Percentiles rank a stretch among this genome's conserved stretches.
Conservation (phyloP, 1,284 basidiomycete species). For the Ceratobasidium sp. region DNA sequence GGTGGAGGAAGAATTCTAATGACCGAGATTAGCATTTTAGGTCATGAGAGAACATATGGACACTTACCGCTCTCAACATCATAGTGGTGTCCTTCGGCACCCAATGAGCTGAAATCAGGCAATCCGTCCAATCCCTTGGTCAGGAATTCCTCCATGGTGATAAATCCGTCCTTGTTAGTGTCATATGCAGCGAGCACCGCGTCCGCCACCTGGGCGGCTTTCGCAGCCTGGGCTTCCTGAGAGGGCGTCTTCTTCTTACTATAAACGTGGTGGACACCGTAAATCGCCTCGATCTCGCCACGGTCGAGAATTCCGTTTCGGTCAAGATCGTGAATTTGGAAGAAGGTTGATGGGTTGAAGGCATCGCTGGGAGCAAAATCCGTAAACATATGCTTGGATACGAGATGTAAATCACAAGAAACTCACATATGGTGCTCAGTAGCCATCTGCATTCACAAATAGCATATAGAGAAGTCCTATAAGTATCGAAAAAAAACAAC, state of each 20-base stretch:
- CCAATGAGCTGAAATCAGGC: constrained; percentile 88
- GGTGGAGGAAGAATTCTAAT: constrained; percentile 87
- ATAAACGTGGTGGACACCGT: constrained; percentile 95
- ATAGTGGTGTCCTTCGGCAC: constrained; percentile 92
- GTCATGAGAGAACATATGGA: not conserved
- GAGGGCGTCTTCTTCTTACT: constrained; percentile 86
- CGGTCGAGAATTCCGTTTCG: constrained; percentile 64
- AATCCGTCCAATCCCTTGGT: constrained; percentile 78
- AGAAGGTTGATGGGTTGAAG: constrained; percentile 81
- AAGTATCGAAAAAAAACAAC: not conserved
- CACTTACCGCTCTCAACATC: constrained; percentile 79
- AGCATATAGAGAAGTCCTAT: constrained; percentile 1
- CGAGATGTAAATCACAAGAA: not conserved
- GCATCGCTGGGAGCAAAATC: constrained; percentile 61
- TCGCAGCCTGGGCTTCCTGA: constrained; percentile 80
- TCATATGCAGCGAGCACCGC: constrained; percentile 81
- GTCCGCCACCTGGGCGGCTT: constrained; percentile 82
- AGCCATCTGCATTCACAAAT: constrained; percentile 66
- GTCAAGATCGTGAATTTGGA: constrained; percentile 91
- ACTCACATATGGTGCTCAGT: constrained; percentile 83
- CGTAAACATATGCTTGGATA: not conserved
- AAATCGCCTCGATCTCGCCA: constrained; percentile 87
- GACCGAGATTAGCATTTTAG: not conserved
- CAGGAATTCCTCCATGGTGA: constrained; percentile 83
- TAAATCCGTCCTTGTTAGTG: constrained; percentile 76